Percentiles rank a stretch among this genome's conserved stretches.
These are phyloP conservation scores for Aspergillus pseudotamarii DNA, from an alignment of 2,329 filamentous ascomycete genomes.

Conservation along the genomic window DNA sequence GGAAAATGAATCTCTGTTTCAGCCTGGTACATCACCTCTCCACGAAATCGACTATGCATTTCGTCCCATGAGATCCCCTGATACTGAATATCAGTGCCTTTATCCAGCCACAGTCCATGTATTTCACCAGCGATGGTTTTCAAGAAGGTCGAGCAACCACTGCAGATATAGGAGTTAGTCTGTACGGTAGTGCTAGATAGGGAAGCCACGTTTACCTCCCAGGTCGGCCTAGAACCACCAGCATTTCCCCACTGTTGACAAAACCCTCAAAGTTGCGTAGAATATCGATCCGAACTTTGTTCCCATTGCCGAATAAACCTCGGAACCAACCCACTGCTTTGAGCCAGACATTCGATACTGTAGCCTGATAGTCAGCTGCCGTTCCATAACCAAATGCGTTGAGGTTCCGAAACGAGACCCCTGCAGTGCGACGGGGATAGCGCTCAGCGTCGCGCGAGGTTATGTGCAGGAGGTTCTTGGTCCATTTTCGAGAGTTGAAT, in stretches of 20 bases:
- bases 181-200: not conserved
- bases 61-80: conserved; percentile 66
- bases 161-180: conserved; percentile 14
- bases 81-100: conserved; percentile 77
- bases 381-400: conserved; percentile 48
- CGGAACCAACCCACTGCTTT: conserved; percentile 35
- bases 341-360: conserved; percentile 47
- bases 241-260: conserved; percentile 58
- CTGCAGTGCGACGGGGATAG: conserved; percentile 38
- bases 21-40: conserved; percentile 82
- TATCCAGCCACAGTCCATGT: conserved; percentile 74
- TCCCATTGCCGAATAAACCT: conserved; percentile 31
- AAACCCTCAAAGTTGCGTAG: conserved; percentile 65
- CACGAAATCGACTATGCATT: conserved; percentile 77
- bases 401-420: conserved; percentile 48
- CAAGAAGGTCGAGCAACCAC: conserved; percentile 75
- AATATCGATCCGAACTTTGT: conserved; percentile 57
- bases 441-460: conserved; percentile 34
- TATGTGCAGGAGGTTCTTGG: conserved; percentile 42
- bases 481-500: conserved; percentile 51
- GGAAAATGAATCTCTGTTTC: conserved; percentile 83
- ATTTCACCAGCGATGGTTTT: conserved; percentile 84
- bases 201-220: conserved; percentile 35
- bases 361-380: conserved; percentile 48
- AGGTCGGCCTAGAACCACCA: conserved; percentile 56